Evolutionary conservation across 2,329 filamentous ascomycete genomes (phyloP).

Genomic region (Orbilia javanica): DNA sequence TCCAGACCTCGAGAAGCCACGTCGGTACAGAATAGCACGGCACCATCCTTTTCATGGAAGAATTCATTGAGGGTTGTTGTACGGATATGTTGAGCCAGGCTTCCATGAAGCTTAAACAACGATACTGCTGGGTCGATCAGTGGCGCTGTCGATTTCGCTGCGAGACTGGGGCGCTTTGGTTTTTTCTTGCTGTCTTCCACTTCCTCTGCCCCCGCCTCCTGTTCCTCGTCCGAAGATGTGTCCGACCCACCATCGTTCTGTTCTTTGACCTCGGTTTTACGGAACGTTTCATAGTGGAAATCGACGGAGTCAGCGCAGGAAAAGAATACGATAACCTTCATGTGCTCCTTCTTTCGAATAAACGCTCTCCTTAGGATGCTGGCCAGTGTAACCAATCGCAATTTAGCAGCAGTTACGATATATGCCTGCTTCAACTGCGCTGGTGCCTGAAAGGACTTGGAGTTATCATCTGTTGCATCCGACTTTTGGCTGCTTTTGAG

Average conservation of each 20-base stretch:
- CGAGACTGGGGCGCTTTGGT: slow-evolving; percentile 52
- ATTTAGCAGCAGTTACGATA: slow-evolving; percentile 85
- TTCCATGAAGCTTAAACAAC: slow-evolving; percentile 90
- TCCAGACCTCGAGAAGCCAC: slow-evolving; percentile 96
- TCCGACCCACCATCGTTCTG: slow-evolving; percentile 62
- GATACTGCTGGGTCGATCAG: slow-evolving; percentile 79
- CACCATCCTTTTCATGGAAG: slow-evolving; percentile 77
- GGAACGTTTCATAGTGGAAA: slow-evolving; percentile 91
- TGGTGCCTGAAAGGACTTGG: slow-evolving; percentile 80
- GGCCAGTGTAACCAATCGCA: slow-evolving; percentile 87
- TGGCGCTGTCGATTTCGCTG: slow-evolving; percentile 69
- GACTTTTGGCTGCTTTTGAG: slow-evolving; percentile 70
- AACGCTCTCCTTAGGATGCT: slow-evolving; percentile 88
- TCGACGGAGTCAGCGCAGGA: slow-evolving; percentile 97
- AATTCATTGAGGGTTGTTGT: slow-evolving; percentile 88
- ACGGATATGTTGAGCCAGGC: slow-evolving; percentile 85
- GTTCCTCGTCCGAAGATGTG: slow-evolving; percentile 59
- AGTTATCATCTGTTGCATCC: slow-evolving; percentile 67
- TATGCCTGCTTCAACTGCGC: slow-evolving; percentile 95
- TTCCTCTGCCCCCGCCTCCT: slow-evolving; percentile 60
- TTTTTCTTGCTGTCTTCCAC: slow-evolving; percentile 61
- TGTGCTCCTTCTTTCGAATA: slow-evolving; percentile 86
- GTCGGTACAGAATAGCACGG: slow-evolving; percentile 91
- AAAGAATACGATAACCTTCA: slow-evolving; percentile 97
- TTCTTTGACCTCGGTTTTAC: background rate